Base-by-base conservation (phyloP, 2,329 filamentous ascomycete genomes). In the Aspergillus sp. region DNA sequence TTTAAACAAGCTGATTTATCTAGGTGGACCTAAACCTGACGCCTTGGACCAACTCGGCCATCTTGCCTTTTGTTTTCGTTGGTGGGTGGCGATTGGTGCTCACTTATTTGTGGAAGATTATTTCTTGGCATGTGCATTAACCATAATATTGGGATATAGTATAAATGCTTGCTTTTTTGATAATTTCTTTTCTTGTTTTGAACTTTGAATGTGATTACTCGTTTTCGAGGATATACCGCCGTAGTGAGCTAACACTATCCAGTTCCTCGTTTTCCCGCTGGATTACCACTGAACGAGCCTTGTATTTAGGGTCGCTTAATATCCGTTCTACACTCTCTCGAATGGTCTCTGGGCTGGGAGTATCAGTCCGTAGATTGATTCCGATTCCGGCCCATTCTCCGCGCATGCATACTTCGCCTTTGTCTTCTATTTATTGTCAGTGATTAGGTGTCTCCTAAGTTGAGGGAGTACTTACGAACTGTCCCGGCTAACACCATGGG, bases 401-500 rank as follows among this genome's bases (percentile, higher is more conserved):
- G 3, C 57, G 57, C 19, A 41, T 49, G 9, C 12, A 55, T 10
- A 59, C 57, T 32, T 59, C 57, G 19, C 50, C 28, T 17, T 59
- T 55, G 30, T 59, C 51, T 47, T 55, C 57, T 59, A 38, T 10
- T 30, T 13, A 10, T 32, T 2, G 10, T 32, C 4, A 32, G 30
- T 10, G 30, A 32, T 13, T 13, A 2, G 30, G 28, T 30, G 9
- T 30, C 28, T 36, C 25, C 25, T 7, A 28, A 8, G 25, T 8
- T 8, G 25, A 5, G 17, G 4, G 9, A 3, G 9, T 13, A 50
- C 57, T 28, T 43, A 59, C 57, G 30, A 25, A 41, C 57, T 7
- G 39, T 36, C 30, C 57, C 51, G 2, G 50, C 57, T 5, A 59
- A 28, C 15, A 59, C 50, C 57, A 55, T 59, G 30, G 57, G 57